Percentiles rank a stretch among this genome's conserved stretches.
These are phyloP conservation scores for Lodderomyces theae DNA, from an alignment of 1,139 yeast genomes.

Conservation along the genomic window DNA sequence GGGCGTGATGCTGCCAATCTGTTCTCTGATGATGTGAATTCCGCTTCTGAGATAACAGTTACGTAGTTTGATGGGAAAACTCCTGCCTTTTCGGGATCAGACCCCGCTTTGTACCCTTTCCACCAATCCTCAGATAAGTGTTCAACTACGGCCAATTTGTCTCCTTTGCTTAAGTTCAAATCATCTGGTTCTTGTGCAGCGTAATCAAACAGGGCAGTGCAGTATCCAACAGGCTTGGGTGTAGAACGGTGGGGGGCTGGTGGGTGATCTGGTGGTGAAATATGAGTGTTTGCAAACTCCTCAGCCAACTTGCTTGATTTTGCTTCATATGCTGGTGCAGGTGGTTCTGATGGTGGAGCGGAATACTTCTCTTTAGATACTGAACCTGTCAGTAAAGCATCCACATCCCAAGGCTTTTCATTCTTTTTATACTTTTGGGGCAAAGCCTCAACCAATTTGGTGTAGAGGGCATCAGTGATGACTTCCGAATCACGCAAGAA, in stretches of 20 bases:
- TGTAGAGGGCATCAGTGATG: constrained; percentile 56
- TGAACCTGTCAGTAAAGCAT: constrained; percentile 27
- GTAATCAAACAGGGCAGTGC: constrained; percentile 73
- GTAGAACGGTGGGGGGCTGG: constrained; percentile 22
- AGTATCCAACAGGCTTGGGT: constrained; percentile 35
- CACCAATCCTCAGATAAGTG: constrained; percentile 88
- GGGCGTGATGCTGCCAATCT: constrained; percentile 12
- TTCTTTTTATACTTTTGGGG: constrained; percentile 62
- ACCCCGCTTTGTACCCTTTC: constrained; percentile 59
- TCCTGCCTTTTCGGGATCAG: constrained; percentile 57
- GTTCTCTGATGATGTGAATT: constrained; percentile 21
- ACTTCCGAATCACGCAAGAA: constrained; percentile 77
- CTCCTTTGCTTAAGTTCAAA: constrained; percentile 61
- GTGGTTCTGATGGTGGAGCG: neutral
- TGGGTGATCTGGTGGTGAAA: constrained; percentile 15
- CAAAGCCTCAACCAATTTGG: constrained; percentile 49
- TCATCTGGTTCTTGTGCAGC: constrained; percentile 68
- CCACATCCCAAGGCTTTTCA: constrained; percentile 49
- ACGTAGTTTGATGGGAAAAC: constrained; percentile 92
- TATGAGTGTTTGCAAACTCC: constrained; percentile 23
- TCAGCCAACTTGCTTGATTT: constrained; percentile 18
- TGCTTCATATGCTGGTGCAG: constrained; percentile 5
- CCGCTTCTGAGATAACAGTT: constrained; percentile 40
- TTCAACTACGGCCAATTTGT: constrained; percentile 65
- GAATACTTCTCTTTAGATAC: neutral